A percentile compares a stretch with the other conserved stretches of the same genome.
phyloP scores from a whole-genome alignment of 2,329 filamentous ascomycete genomes.

The Colletotrichum spaethianum region DNA sequence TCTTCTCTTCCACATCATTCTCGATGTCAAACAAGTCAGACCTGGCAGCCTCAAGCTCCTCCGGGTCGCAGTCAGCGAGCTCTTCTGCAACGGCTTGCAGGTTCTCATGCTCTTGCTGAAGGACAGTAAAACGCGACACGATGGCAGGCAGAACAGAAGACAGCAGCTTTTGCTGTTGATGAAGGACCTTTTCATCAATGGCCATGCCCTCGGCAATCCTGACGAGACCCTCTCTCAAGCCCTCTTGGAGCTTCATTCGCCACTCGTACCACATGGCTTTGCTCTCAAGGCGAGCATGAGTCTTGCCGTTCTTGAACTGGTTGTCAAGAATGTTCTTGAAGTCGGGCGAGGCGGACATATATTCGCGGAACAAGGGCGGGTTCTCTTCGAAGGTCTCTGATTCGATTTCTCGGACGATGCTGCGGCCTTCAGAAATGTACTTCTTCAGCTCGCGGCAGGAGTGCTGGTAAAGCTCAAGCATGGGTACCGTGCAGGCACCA shows the following conservation, averaged over 20 bases:
- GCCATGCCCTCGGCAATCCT: slow-evolving; percentile 84
- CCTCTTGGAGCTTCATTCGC: slow-evolving; percentile 88
- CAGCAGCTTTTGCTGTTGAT: slow-evolving; percentile 78
- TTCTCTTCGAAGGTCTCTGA: slow-evolving; percentile 91
- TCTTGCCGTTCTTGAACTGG: slow-evolving; percentile 98
- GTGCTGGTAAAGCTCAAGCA: slow-evolving; percentile 95
- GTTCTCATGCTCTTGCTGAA: slow-evolving; percentile 75
- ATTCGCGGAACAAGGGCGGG: slow-evolving; percentile 91
- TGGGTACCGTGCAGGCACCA: slow-evolving; percentile 90
- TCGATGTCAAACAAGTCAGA: slow-evolving; percentile 76
- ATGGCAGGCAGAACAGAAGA: slow-evolving; percentile 77
- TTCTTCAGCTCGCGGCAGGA: slow-evolving; percentile 96
- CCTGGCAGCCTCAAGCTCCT: slow-evolving; percentile 82
- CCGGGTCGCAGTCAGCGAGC: slow-evolving; percentile 84
- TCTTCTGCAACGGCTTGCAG: slow-evolving; percentile 82
- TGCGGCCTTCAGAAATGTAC: slow-evolving; percentile 93
- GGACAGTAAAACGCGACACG: slow-evolving; percentile 69
- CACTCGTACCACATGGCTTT: slow-evolving; percentile 99
- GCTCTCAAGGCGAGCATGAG: slow-evolving; percentile 88
- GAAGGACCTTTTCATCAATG: slow-evolving; percentile 76
- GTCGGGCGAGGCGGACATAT: slow-evolving; percentile 86
- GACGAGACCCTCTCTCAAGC: slow-evolving; percentile 84
- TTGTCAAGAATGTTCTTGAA: slow-evolving; percentile 92
- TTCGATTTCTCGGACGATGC: slow-evolving; percentile 92
- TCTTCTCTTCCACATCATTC: slow-evolving; percentile 78